Base-by-base conservation (phyloP, 805 yeast species). In the Candida tibetensis region DNA sequence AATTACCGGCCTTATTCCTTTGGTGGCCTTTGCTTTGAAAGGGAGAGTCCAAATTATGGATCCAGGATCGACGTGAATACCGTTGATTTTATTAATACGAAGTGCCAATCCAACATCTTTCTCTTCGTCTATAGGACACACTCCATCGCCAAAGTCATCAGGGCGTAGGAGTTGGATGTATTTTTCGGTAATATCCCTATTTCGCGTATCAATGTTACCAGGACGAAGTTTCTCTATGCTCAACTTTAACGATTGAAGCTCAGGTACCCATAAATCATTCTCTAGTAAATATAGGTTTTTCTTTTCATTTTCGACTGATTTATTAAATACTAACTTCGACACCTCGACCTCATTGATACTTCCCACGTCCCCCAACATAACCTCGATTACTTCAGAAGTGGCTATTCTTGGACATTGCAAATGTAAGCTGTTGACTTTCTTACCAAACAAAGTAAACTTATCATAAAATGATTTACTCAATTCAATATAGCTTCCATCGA, bases 221-320 rank as follows among this genome's bases (percentile, higher is more conserved):
- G 59, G 49, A 5, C 39, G 41, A 15, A 79, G 42, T 16, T 61
- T 57, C 53, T 82, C 88, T 25, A 81, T 39, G 4, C 57, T 52
- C 12, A 79, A 28, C 30, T 79, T 58, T 4, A 74, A 45, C 2
- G 80, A 71, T 7, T 58, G 53, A 2, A 77, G 44, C 10, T 55
- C 51, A 1, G 67, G 68, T 26, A 75, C 45, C 65, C 69, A 72
- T 23, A 66, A 39, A 51, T 70, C 71, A 34, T 57, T 19, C 30
- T 37, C 42, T 36, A 47, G 28, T 28, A 42, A 12, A 45, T 27
- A 15, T 4, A 34, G 18, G 6, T 36, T 30, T 4, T 32, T 27
- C n/a, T 56, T 10, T 58, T 40, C 21, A 16, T 25, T 16, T 8
- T 12, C 15, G 23, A 30, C 17, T n/a, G 42, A 37, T 47, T 17